A percentile compares a stretch with the other conserved stretches of the same genome.
phyloP scores from a whole-genome alignment of 768 basidiomycete genomes.

The Panaeolus cyanescens region DNA sequence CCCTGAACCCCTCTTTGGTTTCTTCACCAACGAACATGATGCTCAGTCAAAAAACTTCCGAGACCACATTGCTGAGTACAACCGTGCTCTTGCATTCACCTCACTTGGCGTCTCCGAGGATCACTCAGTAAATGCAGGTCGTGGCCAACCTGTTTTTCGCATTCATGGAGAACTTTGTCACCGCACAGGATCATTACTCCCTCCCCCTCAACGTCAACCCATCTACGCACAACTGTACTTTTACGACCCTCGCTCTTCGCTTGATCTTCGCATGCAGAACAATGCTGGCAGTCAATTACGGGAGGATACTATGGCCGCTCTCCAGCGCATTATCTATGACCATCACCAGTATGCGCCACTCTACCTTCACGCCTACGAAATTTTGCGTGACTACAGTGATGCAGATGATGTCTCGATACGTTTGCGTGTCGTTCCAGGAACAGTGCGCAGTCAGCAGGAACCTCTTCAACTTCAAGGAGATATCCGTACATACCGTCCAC shows the following conservation, averaged over 20 bases:
- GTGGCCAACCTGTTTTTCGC: conserved; percentile 28
- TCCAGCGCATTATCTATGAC: too few relatives aligned
- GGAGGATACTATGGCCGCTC: too few relatives aligned
- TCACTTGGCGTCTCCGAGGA: conserved; percentile 35
- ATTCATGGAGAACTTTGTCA: conserved; percentile 40
- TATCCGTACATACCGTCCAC: too few relatives aligned
- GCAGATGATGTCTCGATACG: too few relatives aligned
- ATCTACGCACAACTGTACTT: conserved; percentile 41
- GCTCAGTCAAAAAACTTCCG: conserved; percentile 21
- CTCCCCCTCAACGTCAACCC: conserved; percentile 19
- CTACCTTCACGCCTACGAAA: too few relatives aligned
- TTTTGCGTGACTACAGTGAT: too few relatives aligned
- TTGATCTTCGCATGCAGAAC: conserved; percentile 24
- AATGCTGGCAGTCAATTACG: too few relatives aligned
- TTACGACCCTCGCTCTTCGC: conserved; percentile 37
- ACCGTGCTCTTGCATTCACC: conserved; percentile 40
- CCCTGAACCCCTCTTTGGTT: conserved; percentile 23
- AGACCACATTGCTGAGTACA: conserved; percentile 43
- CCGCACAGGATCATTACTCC: conserved; percentile 30
- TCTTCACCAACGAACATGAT: conserved; percentile 17
- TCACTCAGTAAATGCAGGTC: conserved; percentile 21
- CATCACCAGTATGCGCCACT: too few relatives aligned
- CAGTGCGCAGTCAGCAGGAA: too few relatives aligned
- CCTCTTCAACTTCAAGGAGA: too few relatives aligned
- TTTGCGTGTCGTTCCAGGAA: too few relatives aligned